Percentiles rank a stretch among this genome's conserved stretches.
Evolutionary conservation across 352 stramenopile species (phyloP).

Genomic region (Poterioochromonas sp.): DNA sequence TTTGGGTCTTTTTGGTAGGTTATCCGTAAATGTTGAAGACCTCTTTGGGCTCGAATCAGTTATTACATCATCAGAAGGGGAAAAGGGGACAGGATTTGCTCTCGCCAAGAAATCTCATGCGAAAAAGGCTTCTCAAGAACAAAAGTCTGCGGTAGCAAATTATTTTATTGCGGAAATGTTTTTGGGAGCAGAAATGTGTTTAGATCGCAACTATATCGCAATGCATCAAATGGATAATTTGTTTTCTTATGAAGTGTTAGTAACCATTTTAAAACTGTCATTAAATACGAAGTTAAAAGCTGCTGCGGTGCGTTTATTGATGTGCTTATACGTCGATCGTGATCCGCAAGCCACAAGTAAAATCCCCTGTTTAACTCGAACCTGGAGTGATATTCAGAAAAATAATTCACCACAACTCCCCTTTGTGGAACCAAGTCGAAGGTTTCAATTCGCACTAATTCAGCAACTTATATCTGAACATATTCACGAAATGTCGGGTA

Average conservation of each 20-base stretch:
- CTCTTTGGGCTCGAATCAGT: slow-evolving; percentile 3
- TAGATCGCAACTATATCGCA: slow-evolving; percentile 44
- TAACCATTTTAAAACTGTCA: slow-evolving; percentile 39
- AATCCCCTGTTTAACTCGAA: slow-evolving; percentile 38
- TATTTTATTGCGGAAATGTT: slow-evolving; percentile 45
- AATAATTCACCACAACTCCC: slow-evolving; percentile 31
- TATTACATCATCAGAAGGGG: background rate
- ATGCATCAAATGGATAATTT: slow-evolving; percentile 38
- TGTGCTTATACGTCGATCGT: slow-evolving; percentile 41
- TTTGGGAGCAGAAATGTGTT: slow-evolving; percentile 41
- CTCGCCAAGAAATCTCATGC: slow-evolving; percentile 10
- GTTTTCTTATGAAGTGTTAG: slow-evolving; percentile 37
- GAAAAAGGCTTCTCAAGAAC: slow-evolving; percentile 24
- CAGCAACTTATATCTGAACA: slow-evolving; percentile 43
- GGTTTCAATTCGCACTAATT: slow-evolving; percentile 38
- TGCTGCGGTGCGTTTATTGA: slow-evolving; percentile 38
- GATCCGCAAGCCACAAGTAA: slow-evolving; percentile 37
- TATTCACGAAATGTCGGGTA: slow-evolving; percentile 37
- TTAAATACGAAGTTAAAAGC: slow-evolving; percentile 34
- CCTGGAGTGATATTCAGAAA: slow-evolving; percentile 37
- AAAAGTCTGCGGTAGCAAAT: slow-evolving; percentile 36
- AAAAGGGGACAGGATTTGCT: background rate
- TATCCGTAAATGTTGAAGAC: slow-evolving; percentile 29
- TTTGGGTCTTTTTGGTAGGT: slow-evolving; percentile 27
- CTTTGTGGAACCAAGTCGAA: slow-evolving; percentile 22